phyloP scores from a whole-genome alignment of 2,329 filamentous ascomycete species.

The Cladophialophora carrionii region DNA sequence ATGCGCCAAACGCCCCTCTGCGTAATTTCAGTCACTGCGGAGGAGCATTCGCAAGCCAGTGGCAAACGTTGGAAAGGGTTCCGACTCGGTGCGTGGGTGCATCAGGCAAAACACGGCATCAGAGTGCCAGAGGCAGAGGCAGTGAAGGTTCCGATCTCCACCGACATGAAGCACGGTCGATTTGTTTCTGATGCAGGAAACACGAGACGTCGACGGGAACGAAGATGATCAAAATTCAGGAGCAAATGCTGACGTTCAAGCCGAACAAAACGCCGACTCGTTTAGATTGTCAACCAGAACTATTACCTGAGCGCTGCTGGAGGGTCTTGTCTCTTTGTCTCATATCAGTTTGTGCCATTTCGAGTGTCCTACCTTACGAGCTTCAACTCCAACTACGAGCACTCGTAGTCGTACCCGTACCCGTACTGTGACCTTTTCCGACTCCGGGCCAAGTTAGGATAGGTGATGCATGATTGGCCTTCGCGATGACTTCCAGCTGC shows the following conservation, averaged over 20 bases:
- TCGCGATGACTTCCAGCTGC: background rate
- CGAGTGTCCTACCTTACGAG: background rate
- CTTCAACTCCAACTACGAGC: background rate
- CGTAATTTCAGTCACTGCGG: constrained; percentile 7
- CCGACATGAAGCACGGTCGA: background rate
- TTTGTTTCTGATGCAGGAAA: background rate
- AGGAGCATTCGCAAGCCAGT: background rate
- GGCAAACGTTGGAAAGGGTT: background rate
- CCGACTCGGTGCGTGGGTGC: background rate
- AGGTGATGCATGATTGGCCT: background rate
- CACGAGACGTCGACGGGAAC: constrained; percentile 1
- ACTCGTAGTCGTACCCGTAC: too few species aligned
- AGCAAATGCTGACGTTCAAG: background rate
- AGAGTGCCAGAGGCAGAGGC: background rate
- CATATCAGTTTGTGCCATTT: background rate
- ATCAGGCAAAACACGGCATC: background rate
- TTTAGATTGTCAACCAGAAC: background rate
- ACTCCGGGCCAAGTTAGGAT: background rate
- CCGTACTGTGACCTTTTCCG: too few species aligned
- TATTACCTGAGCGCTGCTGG: background rate
- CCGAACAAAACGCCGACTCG: background rate
- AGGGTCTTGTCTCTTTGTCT: background rate
- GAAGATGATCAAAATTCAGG: background rate
- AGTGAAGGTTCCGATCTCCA: background rate
- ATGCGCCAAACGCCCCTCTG: background rate